Evolutionary conservation across 441 rosid species (phyloP).

Genomic region (Capsella rubella): DNA sequence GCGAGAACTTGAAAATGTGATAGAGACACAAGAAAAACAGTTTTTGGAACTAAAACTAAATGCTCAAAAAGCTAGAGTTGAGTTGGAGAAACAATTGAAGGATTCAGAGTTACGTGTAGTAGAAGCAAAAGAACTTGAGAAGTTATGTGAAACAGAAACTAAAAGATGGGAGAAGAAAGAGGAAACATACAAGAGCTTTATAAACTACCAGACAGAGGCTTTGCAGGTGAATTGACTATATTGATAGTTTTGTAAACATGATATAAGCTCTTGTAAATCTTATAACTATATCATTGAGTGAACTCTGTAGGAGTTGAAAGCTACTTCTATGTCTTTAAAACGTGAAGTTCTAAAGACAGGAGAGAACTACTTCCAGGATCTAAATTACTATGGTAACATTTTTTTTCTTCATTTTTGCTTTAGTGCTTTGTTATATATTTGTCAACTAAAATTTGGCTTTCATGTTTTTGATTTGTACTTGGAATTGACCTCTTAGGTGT

Average conservation of each 20-base stretch:
- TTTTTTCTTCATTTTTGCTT: too few species aligned
- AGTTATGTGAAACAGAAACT: slow-evolving; percentile 58
- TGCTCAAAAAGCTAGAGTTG: slow-evolving; percentile 53
- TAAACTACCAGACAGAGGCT: slow-evolving; percentile 58
- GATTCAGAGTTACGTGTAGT: slow-evolving; percentile 60
- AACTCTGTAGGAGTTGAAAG: slow-evolving; percentile 67
- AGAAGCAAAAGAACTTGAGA: slow-evolving; percentile 70
- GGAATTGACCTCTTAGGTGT: slow-evolving; percentile 49
- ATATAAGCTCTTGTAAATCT: slow-evolving; percentile 27
- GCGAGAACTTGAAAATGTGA: slow-evolving; percentile 60
- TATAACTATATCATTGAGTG: slow-evolving; percentile 14
- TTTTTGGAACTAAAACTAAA: slow-evolving; percentile 60
- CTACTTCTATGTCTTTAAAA: slow-evolving; percentile 64
- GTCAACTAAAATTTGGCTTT: not conserved
- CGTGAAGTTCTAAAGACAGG: slow-evolving; percentile 62
- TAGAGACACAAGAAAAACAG: slow-evolving; percentile 55
- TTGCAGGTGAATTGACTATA: slow-evolving; percentile 58
- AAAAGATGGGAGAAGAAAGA: slow-evolving; percentile 75
- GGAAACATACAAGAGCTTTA: slow-evolving; percentile 51
- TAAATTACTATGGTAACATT: slow-evolving; percentile 62
- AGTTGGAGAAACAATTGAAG: slow-evolving; percentile 60
- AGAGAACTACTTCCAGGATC: slow-evolving; percentile 54
- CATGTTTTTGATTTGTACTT: not conserved
- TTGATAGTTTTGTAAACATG: slow-evolving; percentile 8
- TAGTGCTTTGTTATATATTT: not conserved